Evolutionary conservation across 352 stramenopile species (phyloP), one percentile per base, ranked within the genome.

Genomic region (Phytopythium montanum): DNA sequence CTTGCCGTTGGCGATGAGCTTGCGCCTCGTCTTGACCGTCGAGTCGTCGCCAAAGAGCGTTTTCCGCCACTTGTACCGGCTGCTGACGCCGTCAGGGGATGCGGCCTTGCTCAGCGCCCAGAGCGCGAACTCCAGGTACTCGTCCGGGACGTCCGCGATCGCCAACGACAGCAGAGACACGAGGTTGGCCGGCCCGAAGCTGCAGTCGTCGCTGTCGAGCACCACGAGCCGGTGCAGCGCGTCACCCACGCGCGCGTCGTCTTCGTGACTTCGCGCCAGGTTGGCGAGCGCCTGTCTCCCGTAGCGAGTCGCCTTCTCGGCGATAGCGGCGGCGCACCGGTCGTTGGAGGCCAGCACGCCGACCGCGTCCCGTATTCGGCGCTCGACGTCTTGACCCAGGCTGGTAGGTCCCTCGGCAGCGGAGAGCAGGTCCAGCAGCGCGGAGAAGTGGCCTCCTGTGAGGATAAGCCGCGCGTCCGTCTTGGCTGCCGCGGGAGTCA

Each of bases 211-310:
- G 25, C 52, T 72, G 38, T 87, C 69, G 31, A 79, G 56, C 19
- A 70, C 25, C 10, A 86, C 81, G n/a, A 92, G 56, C 8, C 57
- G 68, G 42, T 71, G 72, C 31, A 92, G 67, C 14, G 82, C 82
- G 2, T 74, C 60, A 2, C 82, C 82, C 23, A 92, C 62, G 6
- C 82, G 71, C 12, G 79, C 58, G 61, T 92, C 82, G 3, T 78
- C 46, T 0, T 85, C 78, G 61, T 92, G 79, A 2, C 55, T 23
- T 28, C 75, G 61, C 0, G 82, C 72, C 25, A 92, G 38, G 54
- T 89, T 83, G 44, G 88, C 62, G 42, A 92, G 65, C 38, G 78
- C 79, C n/a, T 81, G 79, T 44, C 88, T 87, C 19, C 82, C 82
- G 48, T 90, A 92, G 6, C 80, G 64, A 1, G 82, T 92, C 12